These are phyloP conservation scores for Fusarium solani-melongenae DNA, from an alignment of 2,329 filamentous ascomycete species.

Conservation along the genomic window DNA sequence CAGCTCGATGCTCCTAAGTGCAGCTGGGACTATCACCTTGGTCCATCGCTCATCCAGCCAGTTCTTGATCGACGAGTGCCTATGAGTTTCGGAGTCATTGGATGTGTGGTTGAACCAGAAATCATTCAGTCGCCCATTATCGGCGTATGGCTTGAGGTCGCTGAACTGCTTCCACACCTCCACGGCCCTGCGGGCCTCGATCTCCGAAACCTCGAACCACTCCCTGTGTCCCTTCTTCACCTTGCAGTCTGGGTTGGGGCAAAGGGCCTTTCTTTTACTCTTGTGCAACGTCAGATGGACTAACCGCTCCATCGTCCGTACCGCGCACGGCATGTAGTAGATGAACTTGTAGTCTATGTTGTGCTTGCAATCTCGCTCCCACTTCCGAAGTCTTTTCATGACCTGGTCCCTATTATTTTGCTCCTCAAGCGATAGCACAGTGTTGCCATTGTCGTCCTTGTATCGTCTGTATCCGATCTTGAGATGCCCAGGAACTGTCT, in stretches of 20 bases:
- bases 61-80: too few relatives aligned
- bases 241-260: not conserved
- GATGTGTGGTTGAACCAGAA: not conserved
- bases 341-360: not conserved
- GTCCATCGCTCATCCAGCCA: constrained; percentile 8
- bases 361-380: not conserved
- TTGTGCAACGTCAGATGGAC: constrained; percentile 4
- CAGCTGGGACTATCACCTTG: too few relatives aligned
- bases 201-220: constrained; percentile 10
- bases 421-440: not conserved
- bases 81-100: too few relatives aligned
- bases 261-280: not conserved
- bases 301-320: not conserved
- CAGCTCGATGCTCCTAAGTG: too few relatives aligned
- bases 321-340: not conserved
- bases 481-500: constrained; percentile 2
- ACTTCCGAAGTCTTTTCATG: fast-evolving
- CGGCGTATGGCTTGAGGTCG: not conserved
- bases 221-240: not conserved
- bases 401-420: not conserved
- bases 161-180: constrained; percentile 9
- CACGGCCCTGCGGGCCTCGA: not conserved
- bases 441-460: not conserved
- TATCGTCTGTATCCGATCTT: constrained; percentile 10
- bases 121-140: not conserved